Evolutionary conservation across 2,329 filamentous ascomycete species (phyloP), one percentile per base, ranked within the genome.

Genomic region (Paracoccidioides brasiliensis): DNA sequence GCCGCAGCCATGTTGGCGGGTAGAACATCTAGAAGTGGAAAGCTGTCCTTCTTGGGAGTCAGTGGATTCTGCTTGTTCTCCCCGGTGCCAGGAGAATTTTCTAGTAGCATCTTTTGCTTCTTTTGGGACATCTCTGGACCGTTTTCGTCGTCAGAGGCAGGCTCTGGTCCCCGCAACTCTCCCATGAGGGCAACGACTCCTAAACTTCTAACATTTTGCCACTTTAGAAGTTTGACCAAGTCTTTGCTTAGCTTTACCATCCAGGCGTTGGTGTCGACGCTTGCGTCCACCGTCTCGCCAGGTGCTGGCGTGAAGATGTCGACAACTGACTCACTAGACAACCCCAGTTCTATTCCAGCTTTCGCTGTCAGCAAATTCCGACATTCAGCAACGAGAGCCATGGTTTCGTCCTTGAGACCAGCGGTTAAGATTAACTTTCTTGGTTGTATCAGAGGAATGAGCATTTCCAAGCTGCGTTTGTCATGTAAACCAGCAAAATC

Each of bases 251-350:
- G 79, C 70, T 90, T 95, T 58, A 98, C 87, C 30, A 88, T 85
- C 93, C 94, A 98, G 3, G 93, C 90, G 67, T 97, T 96, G 4
- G 91, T 97, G 68, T 98, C 93, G 44, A 97, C 91, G 65, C 90
- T 96, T 10, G 91, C 93, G 69, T 98, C 85, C 44, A 98, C 79
- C 12, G 78, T 75, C 38, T 79, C 76, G 30, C 90, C 90, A n/a
- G 88, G 76, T 8, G 74, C 70, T 0, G 93, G 93, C 0, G 88
- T 90, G 67, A 91, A 91, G 4, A 98, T 88, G 60, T 90, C 84
- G 40, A 82, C 78, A 71, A 22, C 53, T 9, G 54, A 43, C 41
- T 59, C 56, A 12, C 51, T 54, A 5, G 55, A 52, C 22, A 48
- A 43, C 9, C 41, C 50, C 9, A 54, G 33, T 22, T 59, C 57